Conservation (phyloP, 1,284 basidiomycete genomes). For the Vanrija sp. region DNA sequence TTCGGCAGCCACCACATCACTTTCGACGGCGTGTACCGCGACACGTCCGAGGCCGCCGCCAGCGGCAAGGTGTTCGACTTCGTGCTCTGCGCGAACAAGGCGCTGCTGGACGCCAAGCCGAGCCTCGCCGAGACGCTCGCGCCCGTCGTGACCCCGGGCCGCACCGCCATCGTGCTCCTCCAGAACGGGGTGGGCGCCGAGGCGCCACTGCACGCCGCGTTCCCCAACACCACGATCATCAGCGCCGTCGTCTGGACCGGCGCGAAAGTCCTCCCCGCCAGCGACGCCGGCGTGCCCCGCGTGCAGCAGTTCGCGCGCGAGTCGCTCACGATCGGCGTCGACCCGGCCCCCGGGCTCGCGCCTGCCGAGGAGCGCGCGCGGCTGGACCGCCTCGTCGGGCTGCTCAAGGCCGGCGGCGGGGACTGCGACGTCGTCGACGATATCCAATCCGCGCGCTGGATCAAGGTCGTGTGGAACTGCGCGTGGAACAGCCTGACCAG, state of each 20-base stretch:
- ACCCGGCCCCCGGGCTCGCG: constrained; percentile 26
- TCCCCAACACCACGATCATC: constrained; percentile 50
- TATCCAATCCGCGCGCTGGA: constrained; percentile 53
- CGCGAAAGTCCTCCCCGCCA: constrained; percentile 35
- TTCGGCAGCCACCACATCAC: constrained; percentile 39
- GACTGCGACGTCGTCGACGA: constrained; percentile 45
- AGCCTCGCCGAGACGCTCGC: constrained; percentile 41
- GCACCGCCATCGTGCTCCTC: constrained; percentile 51
- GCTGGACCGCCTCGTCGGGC: constrained; percentile 37
- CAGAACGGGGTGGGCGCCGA: constrained; percentile 55
- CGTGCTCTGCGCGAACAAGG: constrained; percentile 49
- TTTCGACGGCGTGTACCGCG: constrained; percentile 44
- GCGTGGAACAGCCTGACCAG: constrained; percentile 46
- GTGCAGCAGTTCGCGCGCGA: constrained; percentile 47
- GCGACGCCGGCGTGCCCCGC: constrained; percentile 22
- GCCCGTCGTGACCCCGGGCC: constrained; percentile 31
- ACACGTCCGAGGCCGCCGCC: constrained; percentile 41
- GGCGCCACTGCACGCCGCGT: constrained; percentile 47
- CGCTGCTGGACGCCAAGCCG: constrained; percentile 43
- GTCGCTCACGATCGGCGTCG: constrained; percentile 48
- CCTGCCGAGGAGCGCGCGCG: constrained; percentile 30
- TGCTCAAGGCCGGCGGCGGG: constrained; percentile 43
- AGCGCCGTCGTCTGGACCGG: constrained; percentile 53
- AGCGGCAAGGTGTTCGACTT: constrained; percentile 38
- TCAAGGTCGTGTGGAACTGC: constrained; percentile 50